Conservation (phyloP, 75 land plant species). For the Sequoia sempervirens region DNA sequence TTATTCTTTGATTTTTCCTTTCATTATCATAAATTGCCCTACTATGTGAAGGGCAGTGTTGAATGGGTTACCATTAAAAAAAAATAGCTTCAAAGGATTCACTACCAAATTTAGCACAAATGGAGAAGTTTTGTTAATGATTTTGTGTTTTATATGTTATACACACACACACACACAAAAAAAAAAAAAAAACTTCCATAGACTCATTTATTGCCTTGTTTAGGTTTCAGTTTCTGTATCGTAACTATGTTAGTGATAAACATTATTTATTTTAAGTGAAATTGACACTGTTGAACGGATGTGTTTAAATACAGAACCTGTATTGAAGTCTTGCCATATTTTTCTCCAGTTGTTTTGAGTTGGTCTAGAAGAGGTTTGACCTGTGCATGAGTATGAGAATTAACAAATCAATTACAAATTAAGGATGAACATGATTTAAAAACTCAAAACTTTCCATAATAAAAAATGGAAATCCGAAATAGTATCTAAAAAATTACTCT, state of each 20-base stretch:
- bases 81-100: no score
- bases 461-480: background rate
- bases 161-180: no score
- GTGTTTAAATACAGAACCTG: slow-evolving; percentile 40
- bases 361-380: slow-evolving; percentile 53
- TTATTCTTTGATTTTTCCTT: no score
- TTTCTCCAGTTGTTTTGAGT: slow-evolving; percentile 63
- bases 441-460: background rate
- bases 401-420: slow-evolving; percentile 6
- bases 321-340: slow-evolving; percentile 59
- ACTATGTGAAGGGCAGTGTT: no score
- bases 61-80: no score
- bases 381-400: slow-evolving; percentile 23
- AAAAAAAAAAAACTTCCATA: no score
- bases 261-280: background rate
- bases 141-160: no score
- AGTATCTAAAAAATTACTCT: slow-evolving; percentile 35
- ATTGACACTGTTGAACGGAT: background rate
- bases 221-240: no score
- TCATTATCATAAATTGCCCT: no score
- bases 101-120: no score
- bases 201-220: no score
- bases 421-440: background rate
- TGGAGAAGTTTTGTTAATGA: no score
- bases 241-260: background rate